Percentiles rank a stretch among this genome's conserved stretches.
phyloP scores from a whole-genome alignment of 1,284 basidiomycete genomes.

The Peniophora sp. region DNA sequence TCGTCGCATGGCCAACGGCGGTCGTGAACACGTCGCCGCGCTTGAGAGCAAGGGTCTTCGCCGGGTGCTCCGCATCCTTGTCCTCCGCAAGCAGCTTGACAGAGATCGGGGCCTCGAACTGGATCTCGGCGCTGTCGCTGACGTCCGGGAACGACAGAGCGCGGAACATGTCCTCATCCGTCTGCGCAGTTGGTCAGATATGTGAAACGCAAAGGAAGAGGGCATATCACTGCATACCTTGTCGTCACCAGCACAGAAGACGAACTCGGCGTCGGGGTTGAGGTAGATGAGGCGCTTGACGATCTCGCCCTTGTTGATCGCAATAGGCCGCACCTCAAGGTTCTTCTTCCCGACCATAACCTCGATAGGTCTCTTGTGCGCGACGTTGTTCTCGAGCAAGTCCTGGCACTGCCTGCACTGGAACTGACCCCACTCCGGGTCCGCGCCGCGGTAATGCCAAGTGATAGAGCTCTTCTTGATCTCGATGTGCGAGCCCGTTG shows the following conservation, averaged over 20 bases:
- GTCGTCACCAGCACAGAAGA: slow-evolving; percentile 97
- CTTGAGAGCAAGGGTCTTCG: slow-evolving; percentile 58
- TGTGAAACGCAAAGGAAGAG: not conserved
- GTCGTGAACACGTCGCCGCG: slow-evolving; percentile 80
- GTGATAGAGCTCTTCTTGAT: slow-evolving; percentile 96
- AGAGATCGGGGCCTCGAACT: slow-evolving; percentile 67
- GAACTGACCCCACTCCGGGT: slow-evolving; percentile 95
- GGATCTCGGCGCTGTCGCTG: slow-evolving; percentile 34
- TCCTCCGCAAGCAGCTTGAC: slow-evolving; percentile 46
- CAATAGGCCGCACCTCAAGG: slow-evolving; percentile 90
- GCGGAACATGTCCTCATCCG: slow-evolving; percentile 97
- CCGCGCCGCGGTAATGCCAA: slow-evolving; percentile 93
- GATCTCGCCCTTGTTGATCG: slow-evolving; percentile 98
- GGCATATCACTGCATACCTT: slow-evolving; percentile 51
- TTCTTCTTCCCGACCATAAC: slow-evolving; percentile 97
- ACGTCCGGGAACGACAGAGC: slow-evolving; percentile 60
- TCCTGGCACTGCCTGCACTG: slow-evolving; percentile 96
- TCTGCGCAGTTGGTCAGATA: slow-evolving; percentile 31
- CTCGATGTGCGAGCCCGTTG: slow-evolving; percentile 94
- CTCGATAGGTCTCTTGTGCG: slow-evolving; percentile 84
- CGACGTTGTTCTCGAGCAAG: slow-evolving; percentile 87
- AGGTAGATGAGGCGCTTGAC: slow-evolving; percentile 89
- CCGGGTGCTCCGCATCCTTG: slow-evolving; percentile 24
- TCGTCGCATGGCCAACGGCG: slow-evolving; percentile 79
- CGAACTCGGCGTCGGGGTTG: slow-evolving; percentile 89